phyloP scores from a whole-genome alignment of 139 green algal species.

The Coelastrella sp. region DNA sequence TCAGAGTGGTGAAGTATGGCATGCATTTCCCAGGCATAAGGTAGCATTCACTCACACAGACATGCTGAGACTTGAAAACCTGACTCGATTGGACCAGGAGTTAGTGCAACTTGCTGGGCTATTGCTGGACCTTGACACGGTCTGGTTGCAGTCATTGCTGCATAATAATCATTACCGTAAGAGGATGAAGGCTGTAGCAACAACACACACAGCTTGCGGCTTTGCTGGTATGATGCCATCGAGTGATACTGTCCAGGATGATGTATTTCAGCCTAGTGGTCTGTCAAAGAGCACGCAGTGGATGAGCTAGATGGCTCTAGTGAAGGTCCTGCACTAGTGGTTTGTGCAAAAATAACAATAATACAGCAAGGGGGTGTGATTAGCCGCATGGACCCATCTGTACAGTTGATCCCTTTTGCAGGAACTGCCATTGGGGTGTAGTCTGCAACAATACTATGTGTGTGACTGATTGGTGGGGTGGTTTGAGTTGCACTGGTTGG shows the following conservation, averaged over 20 bases:
- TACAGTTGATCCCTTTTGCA: too few relatives aligned
- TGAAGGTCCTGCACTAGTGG: not conserved
- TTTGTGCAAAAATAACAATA: not conserved
- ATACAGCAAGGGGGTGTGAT: not conserved
- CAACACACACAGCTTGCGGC: slow-evolving; percentile 32
- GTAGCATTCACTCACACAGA: slow-evolving; percentile 24
- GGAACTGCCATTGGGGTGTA: too few relatives aligned
- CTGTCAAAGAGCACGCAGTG: not conserved
- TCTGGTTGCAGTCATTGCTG: slow-evolving; percentile 14
- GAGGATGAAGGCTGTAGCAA: slow-evolving; percentile 14
- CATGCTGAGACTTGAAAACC: not conserved
- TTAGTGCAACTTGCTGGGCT: not conserved
- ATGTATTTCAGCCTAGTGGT: not conserved
- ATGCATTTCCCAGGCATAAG: slow-evolving; percentile 15
- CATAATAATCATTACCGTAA: slow-evolving; percentile 11
- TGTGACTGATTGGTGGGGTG: too few relatives aligned
- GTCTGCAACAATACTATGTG: too few relatives aligned
- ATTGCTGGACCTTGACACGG: slow-evolving; percentile 20
- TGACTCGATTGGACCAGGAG: slow-evolving; percentile 13
- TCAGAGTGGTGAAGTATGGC: not conserved
- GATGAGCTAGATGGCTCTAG: not conserved
- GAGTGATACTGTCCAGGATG: not conserved
- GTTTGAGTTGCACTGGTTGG: too few relatives aligned
- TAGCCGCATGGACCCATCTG: too few relatives aligned
- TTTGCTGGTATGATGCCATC: slow-evolving; percentile 41